Percentiles rank a stretch among this genome's conserved stretches.
Conservation (phyloP, 164 flowering plant species). For the Chimonanthus salicifolius region DNA sequence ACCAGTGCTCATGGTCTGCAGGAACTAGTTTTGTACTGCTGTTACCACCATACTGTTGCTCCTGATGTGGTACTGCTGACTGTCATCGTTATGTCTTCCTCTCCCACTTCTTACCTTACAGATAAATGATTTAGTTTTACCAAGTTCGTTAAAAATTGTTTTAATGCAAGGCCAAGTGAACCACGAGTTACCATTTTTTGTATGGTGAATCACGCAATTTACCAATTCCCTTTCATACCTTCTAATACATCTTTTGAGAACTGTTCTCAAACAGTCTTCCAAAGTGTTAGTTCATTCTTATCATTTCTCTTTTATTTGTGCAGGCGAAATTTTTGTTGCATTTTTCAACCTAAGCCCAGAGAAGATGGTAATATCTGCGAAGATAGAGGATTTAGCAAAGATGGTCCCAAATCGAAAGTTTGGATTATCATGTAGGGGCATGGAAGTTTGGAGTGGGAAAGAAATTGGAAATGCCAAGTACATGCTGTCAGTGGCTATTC, state of each 20-base stretch:
- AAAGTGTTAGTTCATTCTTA: background rate
- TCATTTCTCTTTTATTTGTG: slow-evolving; percentile 4
- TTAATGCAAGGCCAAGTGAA: background rate
- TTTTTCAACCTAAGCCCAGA: slow-evolving; percentile 57
- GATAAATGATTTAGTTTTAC: background rate
- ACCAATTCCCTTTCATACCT: too few relatives aligned
- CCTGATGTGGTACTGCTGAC: background rate
- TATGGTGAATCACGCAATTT: background rate
- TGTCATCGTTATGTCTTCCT: background rate
- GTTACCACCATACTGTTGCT: background rate
- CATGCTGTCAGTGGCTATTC: slow-evolving; percentile 34
- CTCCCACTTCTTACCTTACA: background rate
- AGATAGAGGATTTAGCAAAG: slow-evolving; percentile 38
- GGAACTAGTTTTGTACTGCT: background rate
- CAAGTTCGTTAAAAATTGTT: background rate
- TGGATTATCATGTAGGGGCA: slow-evolving; percentile 30
- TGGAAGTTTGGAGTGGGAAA: slow-evolving; percentile 67
- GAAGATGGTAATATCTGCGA: slow-evolving; percentile 39
- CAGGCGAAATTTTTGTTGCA: slow-evolving; percentile 69
- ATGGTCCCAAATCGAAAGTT: slow-evolving; percentile 34
- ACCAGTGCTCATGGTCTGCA: background rate
- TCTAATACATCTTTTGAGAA: background rate
- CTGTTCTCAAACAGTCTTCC: background rate
- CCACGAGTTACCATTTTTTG: background rate
- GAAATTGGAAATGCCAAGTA: slow-evolving; percentile 22